These are phyloP conservation scores for Pulveroboletus sp. DNA, from an alignment of 768 basidiomycete genomes.

Conservation along the genomic window DNA sequence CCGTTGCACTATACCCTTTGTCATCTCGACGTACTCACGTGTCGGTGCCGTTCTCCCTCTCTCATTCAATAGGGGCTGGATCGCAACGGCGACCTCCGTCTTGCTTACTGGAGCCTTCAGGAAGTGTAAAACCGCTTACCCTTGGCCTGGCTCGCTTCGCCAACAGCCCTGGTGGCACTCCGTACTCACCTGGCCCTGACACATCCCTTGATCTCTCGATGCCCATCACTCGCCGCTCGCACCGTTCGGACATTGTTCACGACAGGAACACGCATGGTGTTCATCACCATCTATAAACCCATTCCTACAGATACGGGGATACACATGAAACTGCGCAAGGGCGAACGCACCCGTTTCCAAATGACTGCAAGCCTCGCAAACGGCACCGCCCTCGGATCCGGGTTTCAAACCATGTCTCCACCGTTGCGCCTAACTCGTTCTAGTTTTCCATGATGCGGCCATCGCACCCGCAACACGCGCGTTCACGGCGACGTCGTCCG, in stretches of 20 bases:
- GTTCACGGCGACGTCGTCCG: too few species aligned
- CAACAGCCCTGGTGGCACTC: constrained; percentile 6
- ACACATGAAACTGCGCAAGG: not conserved
- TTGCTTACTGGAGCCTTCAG: constrained; percentile 12
- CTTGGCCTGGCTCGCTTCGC: constrained; percentile 1
- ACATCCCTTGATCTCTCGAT: not conserved
- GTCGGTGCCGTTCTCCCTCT: constrained; percentile 27
- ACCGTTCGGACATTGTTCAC: constrained; percentile 7
- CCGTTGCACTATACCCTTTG: constrained; percentile 13
- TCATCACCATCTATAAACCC: not conserved
- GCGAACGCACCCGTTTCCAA: not conserved
- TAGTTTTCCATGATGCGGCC: too few species aligned
- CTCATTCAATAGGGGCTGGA: constrained; percentile 11
- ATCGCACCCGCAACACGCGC: not conserved
- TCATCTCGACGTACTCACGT: constrained; percentile 27
- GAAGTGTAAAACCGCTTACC: constrained; percentile 9
- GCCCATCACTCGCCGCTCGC: not conserved
- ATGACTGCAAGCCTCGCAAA: not conserved
- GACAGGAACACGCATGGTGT: constrained; percentile 1
- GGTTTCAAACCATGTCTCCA: not conserved
- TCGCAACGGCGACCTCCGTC: constrained; percentile 18
- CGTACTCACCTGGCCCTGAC: constrained; percentile 6
- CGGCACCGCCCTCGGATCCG: not conserved
- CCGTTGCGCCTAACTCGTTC: not conserved
- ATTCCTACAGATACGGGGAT: not conserved